These are phyloP conservation scores for Helichrysum umbraculigerum DNA, from an alignment of 129 eudicot species.

Conservation along the genomic window DNA sequence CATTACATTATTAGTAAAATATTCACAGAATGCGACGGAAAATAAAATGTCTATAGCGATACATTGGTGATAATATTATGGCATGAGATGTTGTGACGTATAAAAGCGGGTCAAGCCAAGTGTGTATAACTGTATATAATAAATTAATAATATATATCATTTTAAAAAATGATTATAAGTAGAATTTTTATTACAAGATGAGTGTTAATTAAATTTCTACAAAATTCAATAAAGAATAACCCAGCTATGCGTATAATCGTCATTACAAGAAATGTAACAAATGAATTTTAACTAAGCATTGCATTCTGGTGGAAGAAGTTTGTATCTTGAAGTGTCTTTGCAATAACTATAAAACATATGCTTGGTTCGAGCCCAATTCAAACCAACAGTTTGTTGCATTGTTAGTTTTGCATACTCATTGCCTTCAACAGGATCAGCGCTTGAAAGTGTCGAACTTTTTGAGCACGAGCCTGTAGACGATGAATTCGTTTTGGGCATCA, in stretches of 20 bases:
- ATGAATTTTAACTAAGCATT: constrained; percentile 28
- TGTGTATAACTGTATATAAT: no score
- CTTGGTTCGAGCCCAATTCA: constrained; percentile 77
- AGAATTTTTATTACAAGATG: no score
- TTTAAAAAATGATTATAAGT: no score
- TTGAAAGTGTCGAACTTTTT: constrained; percentile 43
- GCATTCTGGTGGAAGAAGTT: constrained; percentile 82
- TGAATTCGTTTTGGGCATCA: constrained; percentile 36
- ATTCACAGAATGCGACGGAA: no score
- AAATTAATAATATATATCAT: no score
- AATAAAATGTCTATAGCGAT: no score
- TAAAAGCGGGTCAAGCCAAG: no score
- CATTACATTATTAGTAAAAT: no score
- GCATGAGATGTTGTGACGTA: no score
- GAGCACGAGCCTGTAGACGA: constrained; percentile 39
- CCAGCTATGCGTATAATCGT: not conserved
- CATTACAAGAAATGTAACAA: not conserved
- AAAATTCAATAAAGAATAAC: not conserved
- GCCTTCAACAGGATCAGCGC: constrained; percentile 77
- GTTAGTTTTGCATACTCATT: constrained; percentile 64
- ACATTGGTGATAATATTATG: no score
- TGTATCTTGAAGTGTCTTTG: constrained; percentile 69
- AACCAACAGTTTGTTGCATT: constrained; percentile 48
- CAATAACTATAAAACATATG: constrained; percentile 87
- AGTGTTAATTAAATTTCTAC: not conserved